These are phyloP conservation scores for Sclerotiophoma versabilis DNA, from an alignment of 2,329 filamentous ascomycete species.

Conservation along the genomic window DNA sequence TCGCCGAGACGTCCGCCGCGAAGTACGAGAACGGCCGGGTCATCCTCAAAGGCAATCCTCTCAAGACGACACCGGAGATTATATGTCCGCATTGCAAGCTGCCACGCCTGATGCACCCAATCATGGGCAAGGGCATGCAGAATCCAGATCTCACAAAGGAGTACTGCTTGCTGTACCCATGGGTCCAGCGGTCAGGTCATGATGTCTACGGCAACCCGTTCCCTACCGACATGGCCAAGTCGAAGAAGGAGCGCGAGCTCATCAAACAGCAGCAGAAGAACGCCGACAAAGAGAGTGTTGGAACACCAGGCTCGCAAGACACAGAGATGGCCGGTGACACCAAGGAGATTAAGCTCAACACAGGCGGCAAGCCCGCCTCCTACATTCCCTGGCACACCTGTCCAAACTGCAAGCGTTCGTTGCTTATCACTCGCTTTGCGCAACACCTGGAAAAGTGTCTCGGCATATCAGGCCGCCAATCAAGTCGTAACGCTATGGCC, in stretches of 20 bases:
- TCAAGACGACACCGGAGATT: slow-evolving; percentile 74
- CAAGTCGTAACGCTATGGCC: slow-evolving; percentile 58
- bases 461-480: slow-evolving; percentile 62
- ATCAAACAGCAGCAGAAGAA: slow-evolving; percentile 52
- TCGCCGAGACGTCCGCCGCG: slow-evolving; percentile 68
- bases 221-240: slow-evolving; percentile 77
- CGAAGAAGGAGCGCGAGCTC: slow-evolving; percentile 72
- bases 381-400: slow-evolving; percentile 64
- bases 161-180: slow-evolving; percentile 82
- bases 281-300: slow-evolving; percentile 53
- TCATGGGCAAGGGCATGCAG: slow-evolving; percentile 72
- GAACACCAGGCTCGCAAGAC: slow-evolving; percentile 56
- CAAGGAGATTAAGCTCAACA: slow-evolving; percentile 57
- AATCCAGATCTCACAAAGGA: slow-evolving; percentile 65
- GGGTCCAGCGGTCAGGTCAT: slow-evolving; percentile 76
- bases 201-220: slow-evolving; percentile 86
- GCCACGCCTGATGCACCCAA: slow-evolving; percentile 75
- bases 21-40: slow-evolving; percentile 74
- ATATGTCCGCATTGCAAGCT: slow-evolving; percentile 77
- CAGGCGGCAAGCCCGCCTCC: slow-evolving; percentile 54
- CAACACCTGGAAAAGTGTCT: slow-evolving; percentile 69
- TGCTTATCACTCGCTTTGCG: slow-evolving; percentile 67
- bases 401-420: slow-evolving; percentile 66
- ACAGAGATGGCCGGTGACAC: slow-evolving; percentile 47
- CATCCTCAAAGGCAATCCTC: slow-evolving; percentile 73